Evolutionary conservation across 2,329 filamentous ascomycete genomes (phyloP), one percentile per base, ranked within the genome.

Genomic region (Xylaria sp.): DNA sequence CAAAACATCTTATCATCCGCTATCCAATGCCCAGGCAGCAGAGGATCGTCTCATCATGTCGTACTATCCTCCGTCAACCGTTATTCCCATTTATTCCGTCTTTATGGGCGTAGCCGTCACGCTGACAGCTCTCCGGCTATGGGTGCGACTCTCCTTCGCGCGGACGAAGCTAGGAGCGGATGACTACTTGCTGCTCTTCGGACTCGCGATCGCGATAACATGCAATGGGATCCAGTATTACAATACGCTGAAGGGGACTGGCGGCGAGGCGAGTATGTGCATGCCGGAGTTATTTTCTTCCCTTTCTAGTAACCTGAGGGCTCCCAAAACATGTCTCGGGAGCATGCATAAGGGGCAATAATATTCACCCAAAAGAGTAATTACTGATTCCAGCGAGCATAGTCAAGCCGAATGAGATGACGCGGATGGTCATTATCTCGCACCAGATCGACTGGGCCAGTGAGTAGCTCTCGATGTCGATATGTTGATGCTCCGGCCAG

Each of bases 161-260:
- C 67, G 67, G 15, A 47, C 38, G 5, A 45, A 53, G 47, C 39
- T 69, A 13, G 65, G 67, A 3, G 25, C n/a, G 0, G 67, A 69
- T 54, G 67, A 69, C 22, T 65, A 57, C 53, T 36, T 65, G 2
- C 38, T 69, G 13, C 61, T 67, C 39, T 47, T 60, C 38, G 67
- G 64, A 3, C 67, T 69, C 42, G 47, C 50, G 3, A n/a, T 67
- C 36, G 45, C 67, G 17, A 53, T 61, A 2, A 55, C 67, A 9
- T 69, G 67, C 33, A 69, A 64, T 5, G 67, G 64, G 9, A 69
- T 69, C 27, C 67, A 69, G 42, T 69, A 69, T 31, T 69, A 65
- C 9, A 69, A 69, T 20, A 7, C 57, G 13, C 64, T 69, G 20
- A 63, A 67, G 27, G 67, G 67, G 2, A 69, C 67, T 3, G 67